Evolutionary conservation across 2,329 filamentous ascomycete genomes (phyloP), one percentile per base, ranked within the genome.

Genomic region (Aspergillus transmontanensis): DNA sequence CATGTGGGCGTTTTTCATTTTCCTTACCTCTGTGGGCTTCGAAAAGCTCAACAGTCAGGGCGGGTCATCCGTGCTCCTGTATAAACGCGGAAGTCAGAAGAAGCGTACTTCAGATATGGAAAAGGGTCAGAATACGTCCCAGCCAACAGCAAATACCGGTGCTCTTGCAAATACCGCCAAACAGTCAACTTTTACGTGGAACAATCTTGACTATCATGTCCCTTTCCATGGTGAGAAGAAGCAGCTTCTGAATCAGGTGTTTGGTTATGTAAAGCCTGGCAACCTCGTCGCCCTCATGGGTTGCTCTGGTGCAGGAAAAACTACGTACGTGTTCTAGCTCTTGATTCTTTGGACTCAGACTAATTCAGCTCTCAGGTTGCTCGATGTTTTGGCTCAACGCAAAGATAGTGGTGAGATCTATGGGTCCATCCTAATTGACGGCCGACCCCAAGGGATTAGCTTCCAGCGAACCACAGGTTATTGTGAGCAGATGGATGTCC

Each of bases 261-360:
- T 86, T 69, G 93, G 88, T 2, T 94, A 87, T 66, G 90, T 93
- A 55, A 87, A 89, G 66, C 90, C 91, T 0, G 91, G 91, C 16
- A 87, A 89, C 71, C 82, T 94, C 19, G 93, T 90, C 0, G 90
- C 91, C 1, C 81, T 94, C 1, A 94, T 94, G 91, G 91, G 91
- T 53, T 90, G 92, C 3, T 93, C 90, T 6, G 93, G 93, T 59
- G 93, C 93, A 0, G 80, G 80, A 45, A 82, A 82, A 61, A 82
- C 80, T 16, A 82, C 80, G 50, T 74, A 62, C 57, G 72, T 68
- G 4, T 21, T 28, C 2, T 6, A 19, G 7, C 7, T 30, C 36
- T n/a, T 21, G 39, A 9, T 12, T 45, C 26, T 26, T 5, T 32
- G 39, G 58, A 41, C 62, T 19, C 16, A 46, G 9, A 23, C 63